Evolutionary conservation across 495 filamentous ascomycete genomes (phyloP).

Genomic region (Trypethelium eluteriae): DNA sequence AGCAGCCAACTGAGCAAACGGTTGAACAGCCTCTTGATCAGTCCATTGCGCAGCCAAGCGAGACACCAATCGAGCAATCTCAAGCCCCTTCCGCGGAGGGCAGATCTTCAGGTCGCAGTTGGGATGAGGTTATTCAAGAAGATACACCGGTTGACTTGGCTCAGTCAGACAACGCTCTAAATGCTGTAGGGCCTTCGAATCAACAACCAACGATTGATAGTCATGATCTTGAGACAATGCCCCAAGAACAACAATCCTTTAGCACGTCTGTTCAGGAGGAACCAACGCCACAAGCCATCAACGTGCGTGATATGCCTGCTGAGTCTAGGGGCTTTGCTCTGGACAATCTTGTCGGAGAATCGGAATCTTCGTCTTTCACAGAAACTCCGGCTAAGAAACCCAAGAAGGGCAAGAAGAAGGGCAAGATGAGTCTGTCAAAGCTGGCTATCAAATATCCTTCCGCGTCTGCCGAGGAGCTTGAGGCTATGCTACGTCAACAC

Average conservation of each 20-base stretch:
- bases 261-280: background rate
- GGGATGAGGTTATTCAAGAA: background rate
- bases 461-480: constrained; percentile 8
- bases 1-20: background rate
- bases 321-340: background rate
- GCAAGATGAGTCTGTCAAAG: constrained; percentile 8
- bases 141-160: background rate
- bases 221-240: background rate
- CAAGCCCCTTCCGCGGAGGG: background rate
- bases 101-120: background rate
- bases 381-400: constrained; percentile 8
- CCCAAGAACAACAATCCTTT: background rate
- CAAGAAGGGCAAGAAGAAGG: constrained; percentile 16
- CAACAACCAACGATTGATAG: background rate
- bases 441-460: background rate
- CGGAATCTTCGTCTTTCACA: constrained; percentile 8
- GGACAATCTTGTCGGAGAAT: background rate
- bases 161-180: background rate
- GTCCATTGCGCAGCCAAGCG: too few relatives aligned
- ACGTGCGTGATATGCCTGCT: background rate
- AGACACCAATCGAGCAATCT: background rate
- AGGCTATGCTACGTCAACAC: constrained; percentile 20
- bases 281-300: background rate
- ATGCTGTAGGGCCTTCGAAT: background rate
- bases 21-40: too few relatives aligned